Percentiles rank a stretch among this genome's conserved stretches.
phyloP scores from a whole-genome alignment of 768 basidiomycete genomes.

The Tephrocybe sp. region DNA sequence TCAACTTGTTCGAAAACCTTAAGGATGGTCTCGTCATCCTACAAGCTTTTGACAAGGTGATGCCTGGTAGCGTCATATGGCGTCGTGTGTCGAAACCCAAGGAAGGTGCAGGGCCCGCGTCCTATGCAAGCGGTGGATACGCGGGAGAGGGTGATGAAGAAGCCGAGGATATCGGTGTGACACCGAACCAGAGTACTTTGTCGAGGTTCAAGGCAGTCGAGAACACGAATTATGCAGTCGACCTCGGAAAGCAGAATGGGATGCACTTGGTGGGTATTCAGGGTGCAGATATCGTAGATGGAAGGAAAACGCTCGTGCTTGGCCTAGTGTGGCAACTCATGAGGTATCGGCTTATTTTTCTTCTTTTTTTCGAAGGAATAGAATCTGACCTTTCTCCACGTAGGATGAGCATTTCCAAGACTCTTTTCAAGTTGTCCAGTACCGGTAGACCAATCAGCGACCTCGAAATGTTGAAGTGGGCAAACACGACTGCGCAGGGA shows the following conservation, averaged over 20 bases:
- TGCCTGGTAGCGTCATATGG: conserved; percentile 93
- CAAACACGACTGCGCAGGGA: conserved; percentile 83
- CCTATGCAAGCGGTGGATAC: conserved; percentile 34
- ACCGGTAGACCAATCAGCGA: conserved; percentile 85
- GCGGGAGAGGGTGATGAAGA: conserved; percentile 59
- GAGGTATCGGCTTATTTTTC: conserved; percentile 45
- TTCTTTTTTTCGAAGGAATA: not conserved
- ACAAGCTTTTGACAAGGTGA: conserved; percentile 95
- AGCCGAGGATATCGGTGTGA: conserved; percentile 78
- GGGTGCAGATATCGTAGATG: conserved; percentile 96
- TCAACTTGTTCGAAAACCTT: conserved; percentile 95
- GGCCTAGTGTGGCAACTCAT: conserved; percentile 98
- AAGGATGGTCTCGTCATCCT: conserved; percentile 90
- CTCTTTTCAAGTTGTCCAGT: conserved; percentile 72
- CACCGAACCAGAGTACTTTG: conserved; percentile 78
- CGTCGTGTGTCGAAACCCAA: conserved; percentile 94
- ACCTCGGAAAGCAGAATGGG: conserved; percentile 87
- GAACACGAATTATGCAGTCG: conserved; percentile 96
- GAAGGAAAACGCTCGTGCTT: conserved; percentile 86
- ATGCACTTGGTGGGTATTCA: conserved; percentile 98
- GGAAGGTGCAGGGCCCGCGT: conserved; percentile 46
- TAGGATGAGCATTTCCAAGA: conserved; percentile 88
- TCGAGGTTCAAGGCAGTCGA: conserved; percentile 98
- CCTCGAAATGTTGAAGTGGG: conserved; percentile 94
- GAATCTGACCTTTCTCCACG: not conserved